Base-by-base conservation (phyloP, 768 basidiomycete species). In the Pisolithus marmoratus region DNA sequence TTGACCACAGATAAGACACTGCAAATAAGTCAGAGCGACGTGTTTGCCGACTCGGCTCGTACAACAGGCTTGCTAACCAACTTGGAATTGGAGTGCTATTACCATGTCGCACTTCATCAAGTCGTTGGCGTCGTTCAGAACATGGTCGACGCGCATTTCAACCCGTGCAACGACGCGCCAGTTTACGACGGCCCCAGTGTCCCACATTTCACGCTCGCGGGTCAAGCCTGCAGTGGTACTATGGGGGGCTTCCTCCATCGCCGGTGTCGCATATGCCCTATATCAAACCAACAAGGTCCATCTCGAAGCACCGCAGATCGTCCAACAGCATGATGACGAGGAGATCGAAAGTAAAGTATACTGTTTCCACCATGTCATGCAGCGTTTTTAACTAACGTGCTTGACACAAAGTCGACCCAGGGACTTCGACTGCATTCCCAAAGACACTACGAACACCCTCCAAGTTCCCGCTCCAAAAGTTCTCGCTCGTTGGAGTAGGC, bases 401-500 rank as follows among this genome's bases (percentile, higher is more conserved):
- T 41, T 4, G 24, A 3, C 43, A 17, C 2, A n/a, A n/a, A 85
- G 89, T 78, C 55, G 90, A 92, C 61, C 81, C 84, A 40, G 87
- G 80, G 20, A 90, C 87, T 2, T 81, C 81, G 7, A 82, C 90
- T 56, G 70, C 75, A 53, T 92, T 91, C 62, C 90, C 90, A 3
- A 83, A 74, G 42, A 75, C 75, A 5, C 71, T 92, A 22, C 74
- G 63, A 17, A 74, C 88, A 20, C 82, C 84, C 19, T 80, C 86
- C 29, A 86, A 82, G 58, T 67, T 79, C 15, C 77, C 80, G 9
- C 67, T 81, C 6, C 81, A 87, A 8, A 69, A 77, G 2, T 79
- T 90, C 59, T 78, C 82, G 11, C 77, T 95, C 5, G 71, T 96
- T 19, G 94, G 94, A 6, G 72, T 91, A 1, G 94, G 94, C 22